These are phyloP conservation scores for Pseudocercospora crystallina DNA, from an alignment of 2,329 filamentous ascomycete genomes.

Conservation along the genomic window DNA sequence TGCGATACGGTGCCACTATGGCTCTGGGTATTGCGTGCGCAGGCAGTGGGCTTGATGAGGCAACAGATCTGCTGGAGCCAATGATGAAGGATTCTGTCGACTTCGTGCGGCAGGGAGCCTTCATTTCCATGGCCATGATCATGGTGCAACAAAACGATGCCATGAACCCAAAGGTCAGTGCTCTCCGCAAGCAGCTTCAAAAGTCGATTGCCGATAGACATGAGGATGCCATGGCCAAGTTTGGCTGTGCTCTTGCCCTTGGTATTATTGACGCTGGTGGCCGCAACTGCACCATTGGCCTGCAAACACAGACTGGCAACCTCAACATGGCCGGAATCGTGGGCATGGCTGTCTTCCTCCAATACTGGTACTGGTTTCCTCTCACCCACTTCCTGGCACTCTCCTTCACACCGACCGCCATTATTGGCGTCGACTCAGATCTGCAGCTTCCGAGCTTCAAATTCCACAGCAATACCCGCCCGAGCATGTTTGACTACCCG, in stretches of 20 bases:
- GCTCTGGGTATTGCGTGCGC: conserved; percentile 97
- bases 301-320: conserved; percentile 97
- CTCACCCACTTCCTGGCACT: conserved; percentile 96
- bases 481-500: conserved; percentile 96
- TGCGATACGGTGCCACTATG: conserved; percentile 97
- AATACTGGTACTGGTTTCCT: conserved; percentile 99
- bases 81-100: conserved; percentile 99
- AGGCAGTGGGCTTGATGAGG: conserved; percentile 91
- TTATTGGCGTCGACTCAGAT: conserved; percentile 92
- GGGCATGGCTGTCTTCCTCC: conserved; percentile 95
- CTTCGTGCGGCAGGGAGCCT: conserved; percentile 93
- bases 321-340: conserved; percentile 98
- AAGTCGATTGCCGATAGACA: conserved; percentile 94
- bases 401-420: conserved; percentile 92
- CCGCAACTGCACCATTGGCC: conserved; percentile 94
- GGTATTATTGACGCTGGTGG: conserved; percentile 98
- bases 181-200: conserved; percentile 87
- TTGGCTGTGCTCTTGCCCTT: conserved; percentile 87
- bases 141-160: conserved; percentile 99
- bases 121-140: conserved; percentile 95
- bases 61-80: conserved; percentile 92
- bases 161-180: conserved; percentile 94
- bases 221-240: conserved; percentile 99
- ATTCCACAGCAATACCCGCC: conserved; percentile 90
- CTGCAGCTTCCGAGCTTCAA: conserved; percentile 92